phyloP scores from a whole-genome alignment of 257 asterid species.

The Coffea canephora region DNA sequence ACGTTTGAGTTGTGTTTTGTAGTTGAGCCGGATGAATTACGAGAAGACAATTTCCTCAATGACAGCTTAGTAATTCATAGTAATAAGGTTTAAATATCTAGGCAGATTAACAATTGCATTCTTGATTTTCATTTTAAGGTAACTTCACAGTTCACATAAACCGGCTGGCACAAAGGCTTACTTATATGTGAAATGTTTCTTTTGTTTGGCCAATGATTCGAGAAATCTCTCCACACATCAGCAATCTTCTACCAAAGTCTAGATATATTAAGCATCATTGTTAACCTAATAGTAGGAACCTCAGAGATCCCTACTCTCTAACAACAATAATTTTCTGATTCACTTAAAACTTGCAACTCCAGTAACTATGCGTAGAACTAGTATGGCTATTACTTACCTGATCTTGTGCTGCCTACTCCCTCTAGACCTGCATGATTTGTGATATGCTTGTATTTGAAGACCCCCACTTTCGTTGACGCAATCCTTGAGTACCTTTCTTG shows the following conservation, averaged over 20 bases:
- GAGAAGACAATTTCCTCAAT: not conserved
- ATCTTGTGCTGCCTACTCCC: not conserved
- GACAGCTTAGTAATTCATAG: not conserved
- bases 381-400: not conserved
- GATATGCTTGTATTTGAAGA: not conserved
- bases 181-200: not conserved
- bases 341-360: not conserved
- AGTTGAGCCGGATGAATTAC: not conserved
- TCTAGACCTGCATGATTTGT: not conserved
- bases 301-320: not conserved
- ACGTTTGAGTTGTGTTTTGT: not conserved
- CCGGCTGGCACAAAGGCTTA: not conserved
- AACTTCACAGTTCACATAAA: not conserved
- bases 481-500: not conserved
- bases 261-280: not conserved
- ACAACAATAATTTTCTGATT: not conserved
- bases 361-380: not conserved
- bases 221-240: not conserved
- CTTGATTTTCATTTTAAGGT: not conserved
- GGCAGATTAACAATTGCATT: not conserved
- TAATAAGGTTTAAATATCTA: not conserved
- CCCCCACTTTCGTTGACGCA: not conserved
- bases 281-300: not conserved
- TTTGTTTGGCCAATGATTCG: not conserved
- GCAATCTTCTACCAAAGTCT: not conserved